Evolutionary conservation across 257 asterid species (phyloP), one percentile per base, ranked within the genome.

Genomic region (Petrea volubilis): DNA sequence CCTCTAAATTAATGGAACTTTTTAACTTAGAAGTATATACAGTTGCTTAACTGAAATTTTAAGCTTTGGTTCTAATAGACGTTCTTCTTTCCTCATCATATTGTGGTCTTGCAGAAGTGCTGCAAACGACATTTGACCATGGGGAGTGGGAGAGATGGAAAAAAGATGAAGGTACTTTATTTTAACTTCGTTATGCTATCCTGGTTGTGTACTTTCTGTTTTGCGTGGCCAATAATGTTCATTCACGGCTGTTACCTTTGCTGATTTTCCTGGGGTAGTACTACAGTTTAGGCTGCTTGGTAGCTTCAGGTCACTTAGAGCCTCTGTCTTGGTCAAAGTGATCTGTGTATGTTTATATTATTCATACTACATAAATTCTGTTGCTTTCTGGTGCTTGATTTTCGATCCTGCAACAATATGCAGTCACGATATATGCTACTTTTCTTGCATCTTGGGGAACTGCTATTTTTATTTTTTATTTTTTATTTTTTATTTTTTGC

Each of bases 81-180:
- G 10, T 25, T 61, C 59, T 61, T 70, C 44, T 34, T 46, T 71
- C 70, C 58, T 71, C 57, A 58, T 38, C 63, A 20, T 60, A 44
- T 80, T 11, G 23, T 47, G 55, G 55, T 77, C 62, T 70, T 73
- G 77, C 88, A 95, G 99, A 90, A 77, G 85, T 86, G 90, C 91
- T 92, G 85, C 86, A 81, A 74, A 74, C 77, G 86, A 76, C 82
- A 8, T 83, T 69, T 13, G 92, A 75, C 82, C 86, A 76, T 57
- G 86, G 79, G 53, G 91, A 83, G 60, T 87, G 87, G 91, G 95
- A 81, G 77, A 86, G 78, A 74, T 83, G 90, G 82, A 68, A 67
- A 73, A 84, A 76, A 46, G 52, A 68, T 44, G 96, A 82, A 88
- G 99, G 98, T 95, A 87, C 61, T 27, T 36, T 34, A 4, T 61